phyloP scores from a whole-genome alignment of 768 basidiomycete genomes.

The Mycena amicta region DNA sequence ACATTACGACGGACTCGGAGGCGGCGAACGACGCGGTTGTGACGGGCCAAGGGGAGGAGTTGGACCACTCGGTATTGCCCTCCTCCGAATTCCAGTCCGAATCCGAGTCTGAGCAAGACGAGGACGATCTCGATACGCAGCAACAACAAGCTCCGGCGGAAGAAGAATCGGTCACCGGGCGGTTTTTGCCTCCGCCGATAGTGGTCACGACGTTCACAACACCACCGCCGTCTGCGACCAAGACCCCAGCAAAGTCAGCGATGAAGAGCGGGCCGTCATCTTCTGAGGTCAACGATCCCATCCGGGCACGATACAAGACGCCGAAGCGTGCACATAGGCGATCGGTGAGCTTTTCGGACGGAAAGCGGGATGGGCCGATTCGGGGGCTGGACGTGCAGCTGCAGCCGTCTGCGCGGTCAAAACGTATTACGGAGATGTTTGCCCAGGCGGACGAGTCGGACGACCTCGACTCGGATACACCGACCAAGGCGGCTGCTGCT shows the following conservation, averaged over 20 bases:
- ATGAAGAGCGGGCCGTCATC: slow-evolving; percentile 53
- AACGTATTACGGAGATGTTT: slow-evolving; percentile 81
- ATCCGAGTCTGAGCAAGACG: slow-evolving; percentile 18
- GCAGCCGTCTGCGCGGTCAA: slow-evolving; percentile 68
- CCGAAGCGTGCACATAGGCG: slow-evolving; percentile 67
- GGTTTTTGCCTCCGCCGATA: slow-evolving; percentile 20
- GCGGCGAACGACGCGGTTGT: slow-evolving; percentile 45
- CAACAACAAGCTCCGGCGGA: not conserved
- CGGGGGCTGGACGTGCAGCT: slow-evolving; percentile 48
- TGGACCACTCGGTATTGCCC: slow-evolving; percentile 10
- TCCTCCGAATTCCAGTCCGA: slow-evolving; percentile 5
- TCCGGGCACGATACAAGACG: slow-evolving; percentile 44
- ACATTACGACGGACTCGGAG: slow-evolving; percentile 55
- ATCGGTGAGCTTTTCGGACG: slow-evolving; percentile 97
- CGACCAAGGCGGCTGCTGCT: no score
- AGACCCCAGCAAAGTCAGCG: slow-evolving; percentile 22
- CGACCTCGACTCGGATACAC: slow-evolving; percentile 19
- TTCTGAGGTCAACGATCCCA: slow-evolving; percentile 30
- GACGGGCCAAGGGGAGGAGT: no score
- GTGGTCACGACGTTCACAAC: slow-evolving; percentile 17
- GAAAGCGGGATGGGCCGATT: slow-evolving; percentile 88
- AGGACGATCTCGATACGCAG: not conserved
- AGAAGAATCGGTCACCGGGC: slow-evolving; percentile 16
- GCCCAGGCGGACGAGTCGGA: slow-evolving; percentile 60
- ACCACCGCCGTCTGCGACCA: slow-evolving; percentile 14